These are phyloP conservation scores for Collybia sordida DNA, from an alignment of 768 basidiomycete genomes.

Conservation along the genomic window DNA sequence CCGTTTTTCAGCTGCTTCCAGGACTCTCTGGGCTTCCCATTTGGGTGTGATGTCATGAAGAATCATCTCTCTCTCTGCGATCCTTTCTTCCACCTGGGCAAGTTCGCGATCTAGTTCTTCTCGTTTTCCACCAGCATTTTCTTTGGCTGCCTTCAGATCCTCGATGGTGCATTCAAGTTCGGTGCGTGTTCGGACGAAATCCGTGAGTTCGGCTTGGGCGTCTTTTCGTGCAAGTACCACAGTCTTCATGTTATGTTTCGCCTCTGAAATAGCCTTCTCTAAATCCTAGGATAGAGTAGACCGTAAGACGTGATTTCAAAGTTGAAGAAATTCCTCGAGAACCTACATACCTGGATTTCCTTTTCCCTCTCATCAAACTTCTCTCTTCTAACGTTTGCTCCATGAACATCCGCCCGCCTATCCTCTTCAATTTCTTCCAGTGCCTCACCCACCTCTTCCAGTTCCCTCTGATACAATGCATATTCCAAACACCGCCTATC, in stretches of 20 bases:
- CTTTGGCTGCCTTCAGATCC: constrained; percentile 70
- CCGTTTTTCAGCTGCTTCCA: constrained; percentile 55
- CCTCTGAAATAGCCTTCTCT: constrained; percentile 69
- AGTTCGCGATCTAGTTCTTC: constrained; percentile 68
- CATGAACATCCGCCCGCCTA: constrained; percentile 77
- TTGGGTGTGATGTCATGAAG: constrained; percentile 67
- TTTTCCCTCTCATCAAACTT: constrained; percentile 84
- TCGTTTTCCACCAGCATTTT: constrained; percentile 63
- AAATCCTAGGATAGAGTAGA: constrained; percentile 53
- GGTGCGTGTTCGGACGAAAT: constrained; percentile 80
- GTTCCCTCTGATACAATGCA: constrained; percentile 86
- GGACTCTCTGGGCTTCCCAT: constrained; percentile 60
- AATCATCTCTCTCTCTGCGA: constrained; percentile 59
- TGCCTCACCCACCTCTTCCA: constrained; percentile 84
- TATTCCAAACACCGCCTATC: constrained; percentile 94
- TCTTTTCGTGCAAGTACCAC: constrained; percentile 70
- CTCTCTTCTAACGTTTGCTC: constrained; percentile 77
- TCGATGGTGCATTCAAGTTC: constrained; percentile 82
- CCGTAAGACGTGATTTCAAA: background rate
- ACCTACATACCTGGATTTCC: constrained; percentile 67
- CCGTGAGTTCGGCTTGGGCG: constrained; percentile 79
- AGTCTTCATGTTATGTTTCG: constrained; percentile 71
- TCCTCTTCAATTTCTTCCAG: constrained; percentile 87
- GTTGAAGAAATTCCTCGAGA: background rate
- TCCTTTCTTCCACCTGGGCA: constrained; percentile 52